These are phyloP conservation scores for Nicotiana obtusifolia DNA, from an alignment of 257 asterid genomes.

Conservation along the genomic window DNA sequence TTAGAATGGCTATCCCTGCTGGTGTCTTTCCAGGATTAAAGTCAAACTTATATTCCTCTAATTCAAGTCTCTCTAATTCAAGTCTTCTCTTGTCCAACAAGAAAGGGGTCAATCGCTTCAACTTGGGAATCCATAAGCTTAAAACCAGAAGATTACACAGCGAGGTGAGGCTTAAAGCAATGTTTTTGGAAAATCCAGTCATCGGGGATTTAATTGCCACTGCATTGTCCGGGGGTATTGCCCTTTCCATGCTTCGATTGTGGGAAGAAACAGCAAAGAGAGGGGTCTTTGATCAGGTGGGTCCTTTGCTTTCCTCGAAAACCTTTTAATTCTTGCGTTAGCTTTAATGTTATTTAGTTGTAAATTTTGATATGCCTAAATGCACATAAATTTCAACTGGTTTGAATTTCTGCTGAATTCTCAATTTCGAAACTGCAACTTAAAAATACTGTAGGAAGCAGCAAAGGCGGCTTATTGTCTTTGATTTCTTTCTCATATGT, in stretches of 20 bases:
- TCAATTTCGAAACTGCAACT: background rate
- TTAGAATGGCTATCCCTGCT: background rate
- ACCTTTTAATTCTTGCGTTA: background rate
- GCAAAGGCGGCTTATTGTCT: background rate
- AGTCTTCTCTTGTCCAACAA: background rate
- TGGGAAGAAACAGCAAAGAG: slow-evolving; percentile 40
- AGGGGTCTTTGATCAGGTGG: slow-evolving; percentile 37
- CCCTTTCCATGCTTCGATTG: slow-evolving; percentile 28
- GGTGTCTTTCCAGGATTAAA: background rate
- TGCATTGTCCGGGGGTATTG: slow-evolving; percentile 27
- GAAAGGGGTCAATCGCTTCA: background rate
- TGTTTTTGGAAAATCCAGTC: slow-evolving; percentile 26
- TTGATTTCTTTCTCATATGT: background rate
- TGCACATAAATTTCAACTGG: background rate
- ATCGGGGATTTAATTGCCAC: slow-evolving; percentile 31
- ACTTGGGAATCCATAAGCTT: background rate
- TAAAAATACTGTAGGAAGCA: background rate
- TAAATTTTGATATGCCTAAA: background rate
- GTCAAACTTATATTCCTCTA: background rate
- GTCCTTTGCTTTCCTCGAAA: background rate
- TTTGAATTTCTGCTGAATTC: background rate
- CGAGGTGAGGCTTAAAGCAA: slow-evolving; percentile 11
- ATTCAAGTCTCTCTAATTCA: background rate
- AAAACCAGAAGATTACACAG: slow-evolving; percentile 1
- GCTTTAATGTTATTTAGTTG: background rate